These are phyloP conservation scores for Apophysomyces sp. DNA, from an alignment of 371 early-diverging fungal genomes.

Conservation along the genomic window DNA sequence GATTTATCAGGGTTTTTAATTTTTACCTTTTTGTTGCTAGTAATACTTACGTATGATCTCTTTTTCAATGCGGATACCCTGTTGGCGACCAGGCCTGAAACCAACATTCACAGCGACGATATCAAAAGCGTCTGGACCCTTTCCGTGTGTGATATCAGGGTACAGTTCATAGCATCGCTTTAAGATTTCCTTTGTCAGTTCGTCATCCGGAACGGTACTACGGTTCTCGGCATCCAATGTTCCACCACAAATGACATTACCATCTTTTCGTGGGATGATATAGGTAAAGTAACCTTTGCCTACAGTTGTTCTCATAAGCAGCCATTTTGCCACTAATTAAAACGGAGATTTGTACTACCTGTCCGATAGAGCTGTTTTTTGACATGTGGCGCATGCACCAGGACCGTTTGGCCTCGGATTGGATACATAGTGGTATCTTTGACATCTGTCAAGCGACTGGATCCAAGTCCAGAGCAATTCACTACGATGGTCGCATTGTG, in stretches of 20 bases:
- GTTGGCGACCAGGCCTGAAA: slow-evolving; percentile 70
- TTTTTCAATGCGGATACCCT: slow-evolving; percentile 71
- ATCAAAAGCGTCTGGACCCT: slow-evolving; percentile 46
- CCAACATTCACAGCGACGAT: slow-evolving; percentile 70
- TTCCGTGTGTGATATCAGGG: slow-evolving; percentile 41
- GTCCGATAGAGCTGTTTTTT: slow-evolving; percentile 41
- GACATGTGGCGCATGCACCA: slow-evolving; percentile 70
- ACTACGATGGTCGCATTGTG: slow-evolving; percentile 56
- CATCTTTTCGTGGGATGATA: slow-evolving; percentile 80
- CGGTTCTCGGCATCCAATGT: slow-evolving; percentile 34
- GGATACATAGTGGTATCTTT: slow-evolving; percentile 65
- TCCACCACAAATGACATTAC: slow-evolving; percentile 75
- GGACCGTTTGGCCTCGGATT: slow-evolving; percentile 74
- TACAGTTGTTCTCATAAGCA: slow-evolving; percentile 12
- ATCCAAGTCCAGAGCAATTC: slow-evolving; percentile 75
- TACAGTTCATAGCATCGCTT: slow-evolving; percentile 26
- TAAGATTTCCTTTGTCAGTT: slow-evolving; percentile 32
- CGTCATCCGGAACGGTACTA: slow-evolving; percentile 28
- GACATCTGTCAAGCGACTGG: slow-evolving; percentile 65
- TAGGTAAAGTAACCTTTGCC: slow-evolving; percentile 55
- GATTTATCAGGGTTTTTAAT: neutral
- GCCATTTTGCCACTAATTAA: no score
- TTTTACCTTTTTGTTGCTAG: no score
- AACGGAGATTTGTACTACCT: slow-evolving; percentile 8
- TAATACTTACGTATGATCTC: slow-evolving; percentile 53